Base-by-base conservation (phyloP, 352 stramenopile species). In the Globisporangium splendens region DNA sequence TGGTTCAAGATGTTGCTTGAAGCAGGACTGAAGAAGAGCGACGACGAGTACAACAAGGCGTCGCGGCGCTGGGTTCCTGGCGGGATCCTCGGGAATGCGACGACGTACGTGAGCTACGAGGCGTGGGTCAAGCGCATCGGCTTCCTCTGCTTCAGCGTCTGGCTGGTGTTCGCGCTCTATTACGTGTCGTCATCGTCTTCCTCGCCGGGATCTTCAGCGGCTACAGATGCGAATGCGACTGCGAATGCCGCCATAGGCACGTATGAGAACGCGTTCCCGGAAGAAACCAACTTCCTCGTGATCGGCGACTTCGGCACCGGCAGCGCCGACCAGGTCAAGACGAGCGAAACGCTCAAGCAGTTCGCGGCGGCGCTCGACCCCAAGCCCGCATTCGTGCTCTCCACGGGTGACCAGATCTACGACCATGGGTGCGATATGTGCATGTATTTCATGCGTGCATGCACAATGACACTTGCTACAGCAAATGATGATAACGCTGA, bases 351-450 rank as follows among this genome's bases (percentile, higher is more conserved):
- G 44, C 68, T 95, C 17, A 80, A 84, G 54, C 63, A 75, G 24
- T 86, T 86, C 61, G 79, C 69, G 6, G 65, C 66, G 1, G 69
- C 68, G 38, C 72, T 92, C 50, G 60, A 89, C 18, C 84, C 83
- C 8, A 63, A 70, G 17, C 81, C 83, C 15, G 66, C 83, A 5
- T 95, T 95, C 59, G 76, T 95, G 44, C 38, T 95, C 28, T 92
- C 86, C 0, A 93, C 84, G 8, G 86, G 86, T 44, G 86, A 95
- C 52, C 86, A 95, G 56, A 87, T 95, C 60, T 95, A 95, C 56
- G 77, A 89, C 17, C 79, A 91, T 54, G 86, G 86, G 83, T 95
- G 46, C 50, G 73, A 20, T 22, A 50, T 50, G 8, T 1, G 11
- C 48, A 15, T 58, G 18, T 10, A 61, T 4, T 35, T 35, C 28